These are phyloP conservation scores for Alternaria conjuncta DNA, from an alignment of 2,329 filamentous ascomycete genomes.

Conservation along the genomic window DNA sequence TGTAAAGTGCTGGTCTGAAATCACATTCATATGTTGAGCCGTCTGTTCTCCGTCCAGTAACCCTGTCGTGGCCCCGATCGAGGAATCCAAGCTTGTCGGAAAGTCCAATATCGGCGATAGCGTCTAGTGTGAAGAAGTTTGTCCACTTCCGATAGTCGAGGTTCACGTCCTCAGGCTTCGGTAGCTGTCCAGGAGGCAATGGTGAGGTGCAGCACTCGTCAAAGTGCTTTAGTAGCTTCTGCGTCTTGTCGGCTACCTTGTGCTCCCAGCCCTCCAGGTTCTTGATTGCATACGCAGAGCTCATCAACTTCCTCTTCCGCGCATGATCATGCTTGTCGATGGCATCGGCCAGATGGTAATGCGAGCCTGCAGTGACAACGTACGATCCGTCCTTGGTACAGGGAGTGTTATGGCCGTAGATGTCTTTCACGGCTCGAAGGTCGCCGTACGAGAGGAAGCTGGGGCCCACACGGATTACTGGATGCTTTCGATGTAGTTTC, in stretches of 20 bases:
- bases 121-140: constrained; percentile 64
- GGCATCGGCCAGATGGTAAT: constrained; percentile 61
- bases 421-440: constrained; percentile 54
- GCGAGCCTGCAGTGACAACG: constrained; percentile 53
- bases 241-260: constrained; percentile 61
- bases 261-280: constrained; percentile 51
- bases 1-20: constrained; percentile 58
- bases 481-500: constrained; percentile 56
- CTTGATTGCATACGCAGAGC: constrained; percentile 2
- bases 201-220: constrained; percentile 53
- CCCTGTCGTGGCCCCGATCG: constrained; percentile 56
- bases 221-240: constrained; percentile 53
- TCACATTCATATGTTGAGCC: constrained; percentile 56
- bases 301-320: constrained; percentile 56
- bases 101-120: constrained; percentile 63
- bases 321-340: constrained; percentile 60
- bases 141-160: constrained; percentile 60
- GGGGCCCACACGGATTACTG: constrained; percentile 48
- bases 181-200: constrained; percentile 26
- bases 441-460: constrained; percentile 43
- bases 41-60: constrained; percentile 53
- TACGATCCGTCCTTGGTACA: constrained; percentile 61
- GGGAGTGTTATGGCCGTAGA: constrained; percentile 59
- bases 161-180: constrained; percentile 50
- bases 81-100: constrained; percentile 60